Percentiles rank a stretch among this genome's conserved stretches.
Conservation (phyloP, 345 rosid genomes). For the Abelmoschus esculentus region DNA sequence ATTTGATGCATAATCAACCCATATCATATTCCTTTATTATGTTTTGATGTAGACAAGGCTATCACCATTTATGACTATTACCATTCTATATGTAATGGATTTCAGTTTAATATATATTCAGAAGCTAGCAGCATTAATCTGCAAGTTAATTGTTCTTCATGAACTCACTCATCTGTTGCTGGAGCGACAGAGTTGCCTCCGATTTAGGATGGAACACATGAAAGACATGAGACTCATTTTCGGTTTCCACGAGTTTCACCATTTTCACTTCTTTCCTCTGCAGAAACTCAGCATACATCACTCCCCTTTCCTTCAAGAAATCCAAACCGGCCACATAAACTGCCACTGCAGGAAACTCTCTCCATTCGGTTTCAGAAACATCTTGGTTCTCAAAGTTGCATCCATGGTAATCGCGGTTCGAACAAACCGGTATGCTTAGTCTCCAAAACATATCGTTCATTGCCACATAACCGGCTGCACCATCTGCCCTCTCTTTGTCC, state of each 20-base stretch:
- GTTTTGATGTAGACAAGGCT: neutral
- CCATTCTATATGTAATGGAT: neutral
- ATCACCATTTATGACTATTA: neutral
- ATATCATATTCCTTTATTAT: neutral
- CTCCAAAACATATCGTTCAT: constrained; percentile 59
- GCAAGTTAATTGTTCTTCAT: constrained; percentile 20
- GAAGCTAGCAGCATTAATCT: constrained; percentile 1
- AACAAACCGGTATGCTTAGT: constrained; percentile 44
- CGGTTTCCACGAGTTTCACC: constrained; percentile 36
- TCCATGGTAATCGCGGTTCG: constrained; percentile 38
- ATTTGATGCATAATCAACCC: neutral
- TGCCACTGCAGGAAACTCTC: constrained; percentile 32
- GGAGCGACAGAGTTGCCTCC: constrained; percentile 41
- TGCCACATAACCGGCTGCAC: constrained; percentile 18
- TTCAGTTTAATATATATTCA: neutral
- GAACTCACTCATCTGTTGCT: constrained; percentile 41
- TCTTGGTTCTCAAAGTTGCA: constrained; percentile 41
- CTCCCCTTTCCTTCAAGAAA: constrained; percentile 60
- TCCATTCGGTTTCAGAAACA: constrained; percentile 32
- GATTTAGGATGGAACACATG: constrained; percentile 43
- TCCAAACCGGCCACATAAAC: constrained; percentile 53
- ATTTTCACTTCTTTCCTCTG: constrained; percentile 33
- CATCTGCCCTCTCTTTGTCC: constrained; percentile 27
- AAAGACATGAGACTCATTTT: constrained; percentile 37
- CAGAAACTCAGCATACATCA: constrained; percentile 39